phyloP scores from a whole-genome alignment of 331 rosid genomes.

The Malus hybrid region DNA sequence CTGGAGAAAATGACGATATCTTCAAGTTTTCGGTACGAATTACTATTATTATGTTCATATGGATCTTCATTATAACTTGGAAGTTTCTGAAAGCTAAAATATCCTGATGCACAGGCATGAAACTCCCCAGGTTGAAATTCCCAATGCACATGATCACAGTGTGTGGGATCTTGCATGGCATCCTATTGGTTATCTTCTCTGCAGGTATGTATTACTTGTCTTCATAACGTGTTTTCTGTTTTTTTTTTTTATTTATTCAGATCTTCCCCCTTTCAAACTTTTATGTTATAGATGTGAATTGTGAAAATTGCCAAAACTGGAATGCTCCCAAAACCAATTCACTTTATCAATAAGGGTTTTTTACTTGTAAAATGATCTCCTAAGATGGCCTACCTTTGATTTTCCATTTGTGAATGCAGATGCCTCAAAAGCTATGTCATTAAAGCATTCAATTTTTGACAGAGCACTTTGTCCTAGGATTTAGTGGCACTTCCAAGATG shows the following conservation, averaged over 20 bases:
- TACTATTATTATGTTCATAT: not conserved
- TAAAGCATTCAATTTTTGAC: not conserved
- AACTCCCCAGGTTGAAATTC: constrained; percentile 86
- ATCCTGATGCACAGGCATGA: constrained; percentile 66
- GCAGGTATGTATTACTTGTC: constrained; percentile 54
- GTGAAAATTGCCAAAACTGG: not conserved
- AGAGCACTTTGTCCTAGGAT: not conserved
- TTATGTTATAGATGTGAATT: not conserved
- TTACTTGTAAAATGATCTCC: not conserved
- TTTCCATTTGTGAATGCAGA: not conserved
- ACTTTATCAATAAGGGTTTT: not conserved
- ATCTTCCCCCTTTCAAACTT: not conserved
- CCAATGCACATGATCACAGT: constrained; percentile 81
- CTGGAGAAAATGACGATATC: not conserved
- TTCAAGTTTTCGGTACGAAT: not conserved
- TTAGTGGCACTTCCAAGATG: not conserved
- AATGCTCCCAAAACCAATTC: not conserved
- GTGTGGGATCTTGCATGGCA: constrained; percentile 99
- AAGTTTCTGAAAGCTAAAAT: constrained; percentile 13
- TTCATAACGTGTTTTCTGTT: not conserved
- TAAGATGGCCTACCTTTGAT: not conserved
- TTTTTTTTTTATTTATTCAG: not conserved
- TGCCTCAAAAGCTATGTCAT: not conserved
- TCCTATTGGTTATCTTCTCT: constrained; percentile 96
- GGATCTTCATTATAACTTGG: constrained; percentile 2